Base-by-base conservation (phyloP, 73 alveolate species). In the Stentor coeruleus region DNA sequence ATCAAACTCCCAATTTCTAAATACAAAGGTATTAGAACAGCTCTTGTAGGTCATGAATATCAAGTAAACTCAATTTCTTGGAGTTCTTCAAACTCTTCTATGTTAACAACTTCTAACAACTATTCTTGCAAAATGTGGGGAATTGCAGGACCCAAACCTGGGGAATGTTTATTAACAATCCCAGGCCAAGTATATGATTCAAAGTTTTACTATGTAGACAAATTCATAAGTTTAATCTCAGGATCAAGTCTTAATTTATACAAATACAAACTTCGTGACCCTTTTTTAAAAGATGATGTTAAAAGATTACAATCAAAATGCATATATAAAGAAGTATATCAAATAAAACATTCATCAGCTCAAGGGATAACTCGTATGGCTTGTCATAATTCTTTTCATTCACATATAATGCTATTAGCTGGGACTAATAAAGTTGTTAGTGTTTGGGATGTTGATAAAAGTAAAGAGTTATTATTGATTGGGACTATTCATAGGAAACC, bases 11-110 rank as follows among this genome's bases (percentile, higher is more conserved):
- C 96, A 1, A 33, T 81, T 55, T 81, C 72, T 57, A 39, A 28
- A 3, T 66, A 83, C 41, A 58, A 73, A 38, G 33, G 85, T 3
- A 89, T 86, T 3, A 38, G 85, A 55, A 39, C 81, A 2, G 58
- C 87, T 28, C 59, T 90, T 31, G 85, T 84, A 41, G 96, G 96
- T 1, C 96, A 90, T 58, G 82, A 90, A 42, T 87, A 86, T 4
- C 84, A 81, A 14, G 89, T 90, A 0, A 90, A 42, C 55, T 39
- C 88, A 38, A 39, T 90, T 4, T 39, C 59, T 38, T 90, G 85
- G 58, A 87, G 91, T 39, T 59, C 84, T 26, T 58, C 77, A 82
- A 90, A 85, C 39, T 66, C 83, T 76, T 86, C 86, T 66, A 60
- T 90, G 57, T 42, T 90, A 3, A 74, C 88, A 14, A 83, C 86